A percentile compares a stretch with the other conserved stretches of the same genome.
Evolutionary conservation across 106 monocot genomes (phyloP).

Genomic region (Xerophyta viscosa): DNA sequence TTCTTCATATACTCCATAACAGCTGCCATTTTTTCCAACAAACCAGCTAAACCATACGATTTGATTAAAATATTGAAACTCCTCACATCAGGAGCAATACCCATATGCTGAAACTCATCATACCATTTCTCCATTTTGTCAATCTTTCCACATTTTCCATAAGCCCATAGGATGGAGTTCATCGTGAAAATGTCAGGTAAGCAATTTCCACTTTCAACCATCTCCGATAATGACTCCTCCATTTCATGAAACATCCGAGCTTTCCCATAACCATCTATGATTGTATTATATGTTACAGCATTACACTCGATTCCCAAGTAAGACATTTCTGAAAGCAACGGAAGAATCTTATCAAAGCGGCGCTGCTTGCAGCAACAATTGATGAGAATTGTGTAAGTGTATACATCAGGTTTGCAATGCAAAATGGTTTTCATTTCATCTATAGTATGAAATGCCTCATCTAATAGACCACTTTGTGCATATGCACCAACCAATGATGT

Average conservation of each 20-base stretch:
- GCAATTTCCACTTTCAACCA: conserved; percentile 66
- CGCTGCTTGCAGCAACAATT: conserved; percentile 46
- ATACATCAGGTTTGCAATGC: conserved; percentile 71
- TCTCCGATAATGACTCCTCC: conserved; percentile 48
- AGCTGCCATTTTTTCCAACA: conserved; percentile 49
- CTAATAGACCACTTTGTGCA: conserved; percentile 43
- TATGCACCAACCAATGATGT: conserved; percentile 84
- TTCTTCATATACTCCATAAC: conserved; percentile 76
- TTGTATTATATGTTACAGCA: conserved; percentile 66
- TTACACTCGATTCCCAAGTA: conserved; percentile 58
- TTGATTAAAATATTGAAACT: conserved; percentile 92
- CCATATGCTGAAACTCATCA: conserved; percentile 73
- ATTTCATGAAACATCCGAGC: conserved; percentile 64
- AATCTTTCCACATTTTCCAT: conserved; percentile 47
- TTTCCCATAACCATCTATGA: conserved; percentile 91
- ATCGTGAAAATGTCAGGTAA: conserved; percentile 70
- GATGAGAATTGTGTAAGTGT: conserved; percentile 74
- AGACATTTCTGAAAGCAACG: conserved; percentile 71
- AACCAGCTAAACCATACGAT: conserved; percentile 61
- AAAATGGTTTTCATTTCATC: conserved; percentile 82
- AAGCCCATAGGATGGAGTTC: conserved; percentile 75
- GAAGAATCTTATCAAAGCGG: conserved; percentile 51
- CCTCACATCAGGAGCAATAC: conserved; percentile 60
- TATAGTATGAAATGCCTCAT: conserved; percentile 50
- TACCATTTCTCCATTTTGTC: conserved; percentile 82